Percentiles rank a stretch among this genome's conserved stretches.
These are phyloP conservation scores for Lactarius sanguifluus DNA, from an alignment of 768 basidiomycete genomes.

Conservation along the genomic window DNA sequence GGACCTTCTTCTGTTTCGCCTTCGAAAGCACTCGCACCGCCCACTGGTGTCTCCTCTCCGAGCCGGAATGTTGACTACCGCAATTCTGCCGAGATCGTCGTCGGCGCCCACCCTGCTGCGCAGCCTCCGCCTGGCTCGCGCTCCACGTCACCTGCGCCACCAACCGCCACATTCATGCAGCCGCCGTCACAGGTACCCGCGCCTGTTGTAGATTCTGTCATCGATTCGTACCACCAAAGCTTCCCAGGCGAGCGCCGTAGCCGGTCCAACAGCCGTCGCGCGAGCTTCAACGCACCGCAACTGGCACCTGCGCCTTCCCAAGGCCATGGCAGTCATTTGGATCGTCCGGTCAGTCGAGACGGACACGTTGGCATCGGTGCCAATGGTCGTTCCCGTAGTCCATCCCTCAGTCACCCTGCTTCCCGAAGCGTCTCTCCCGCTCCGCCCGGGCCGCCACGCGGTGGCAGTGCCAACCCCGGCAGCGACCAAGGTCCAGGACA, in stretches of 20 bases:
- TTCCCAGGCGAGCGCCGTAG: slow-evolving; percentile 80
- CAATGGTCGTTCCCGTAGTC: slow-evolving; percentile 61
- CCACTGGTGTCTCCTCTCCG: slow-evolving; percentile 30
- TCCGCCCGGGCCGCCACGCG: slow-evolving; percentile 28
- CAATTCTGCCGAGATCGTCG: slow-evolving; percentile 71
- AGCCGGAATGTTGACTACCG: slow-evolving; percentile 59
- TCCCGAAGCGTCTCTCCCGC: slow-evolving; percentile 59
- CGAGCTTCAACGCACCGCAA: slow-evolving; percentile 34
- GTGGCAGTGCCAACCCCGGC: slow-evolving; percentile 14
- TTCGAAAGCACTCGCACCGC: slow-evolving; percentile 25
- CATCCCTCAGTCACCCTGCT: slow-evolving; percentile 42
- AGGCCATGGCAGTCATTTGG: slow-evolving; percentile 33
- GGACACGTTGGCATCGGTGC: slow-evolving; percentile 86
- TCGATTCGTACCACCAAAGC: slow-evolving; percentile 76
- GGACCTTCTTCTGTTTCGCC: slow-evolving; percentile 24
- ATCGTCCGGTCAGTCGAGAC: slow-evolving; percentile 55
- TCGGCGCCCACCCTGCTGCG: slow-evolving; percentile 64
- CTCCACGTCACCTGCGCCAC: slow-evolving; percentile 69
- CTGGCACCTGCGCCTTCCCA: slow-evolving; percentile 33
- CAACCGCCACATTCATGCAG: slow-evolving; percentile 75
- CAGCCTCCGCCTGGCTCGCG: slow-evolving; percentile 53
- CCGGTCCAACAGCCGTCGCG: slow-evolving; percentile 42
- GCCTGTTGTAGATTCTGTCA: slow-evolving; percentile 65
- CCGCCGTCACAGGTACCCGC: slow-evolving; percentile 48
- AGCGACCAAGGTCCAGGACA: slow-evolving; percentile 29